Evolutionary conservation across 2,329 filamentous ascomycete genomes (phyloP), one percentile per base, ranked within the genome.

Genomic region (Akanthomyces uredinophilus): DNA sequence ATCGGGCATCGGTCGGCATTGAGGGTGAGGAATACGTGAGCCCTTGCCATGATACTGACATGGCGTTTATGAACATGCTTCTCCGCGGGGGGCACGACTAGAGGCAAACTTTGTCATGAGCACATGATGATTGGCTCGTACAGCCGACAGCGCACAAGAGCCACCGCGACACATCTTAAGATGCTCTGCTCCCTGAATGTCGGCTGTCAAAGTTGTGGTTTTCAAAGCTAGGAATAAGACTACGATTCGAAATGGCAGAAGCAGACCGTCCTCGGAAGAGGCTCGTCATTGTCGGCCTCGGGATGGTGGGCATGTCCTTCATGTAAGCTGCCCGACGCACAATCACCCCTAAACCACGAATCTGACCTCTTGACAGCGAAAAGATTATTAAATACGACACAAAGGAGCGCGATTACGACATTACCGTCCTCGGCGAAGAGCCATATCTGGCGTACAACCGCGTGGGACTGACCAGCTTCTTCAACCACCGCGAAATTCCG

Each of bases 261-360:
- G 47, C 13, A 27, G 22, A 49, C 14, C 20, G 39, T 13, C 54
- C 62, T 64, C 69, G 65, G 51, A 91, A 90, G 73, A 87, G 82
- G 70, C 77, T 96, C 41, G 91, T 96, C 2, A 87, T 96, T 43
- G 91, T 96, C 44, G 92, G 92, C 11, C 76, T 96, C 75, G 92
- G 92, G 2, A 97, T 97, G 93, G 92, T 96, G 50, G 91, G 89
- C 44, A 89, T 95, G 67, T 87, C 90, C 47, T 94, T 96, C 73
- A 91, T 96, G 90, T 94, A 77, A 81, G 88, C 35, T 18, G 29
- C 14, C 58, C 1, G 16, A 14, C 16, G 22, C 8, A 27, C 46
- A 5, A n/a, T 43, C 7, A 7, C 4, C 18, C 16, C 10, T 1
- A 80, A 11, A 32, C 10, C 11, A 3, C 8, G 22, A 20, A 24